A percentile compares a stretch with the other conserved stretches of the same genome.
These are phyloP conservation scores for Eimeria maxima DNA, from an alignment of 169 alveolate genomes.

Conservation along the genomic window DNA sequence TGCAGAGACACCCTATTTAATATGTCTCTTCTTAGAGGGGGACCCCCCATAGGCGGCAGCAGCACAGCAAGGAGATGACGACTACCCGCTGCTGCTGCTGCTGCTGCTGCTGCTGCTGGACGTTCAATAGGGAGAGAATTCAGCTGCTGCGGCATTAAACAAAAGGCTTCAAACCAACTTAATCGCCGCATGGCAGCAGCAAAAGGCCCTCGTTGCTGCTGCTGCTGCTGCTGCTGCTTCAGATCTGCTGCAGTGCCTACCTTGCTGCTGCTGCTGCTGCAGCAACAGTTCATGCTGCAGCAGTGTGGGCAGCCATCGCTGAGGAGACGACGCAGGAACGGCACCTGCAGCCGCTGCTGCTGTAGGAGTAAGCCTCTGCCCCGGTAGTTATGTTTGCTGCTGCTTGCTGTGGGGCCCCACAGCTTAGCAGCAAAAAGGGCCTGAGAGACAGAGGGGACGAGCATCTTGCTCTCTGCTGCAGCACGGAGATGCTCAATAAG, in stretches of 20 bases:
- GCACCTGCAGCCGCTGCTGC: no score
- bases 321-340: not conserved
- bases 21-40: not conserved
- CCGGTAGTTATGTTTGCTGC: no score
- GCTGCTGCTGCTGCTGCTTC: not conserved
- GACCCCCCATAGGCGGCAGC: slow-evolving; percentile 48
- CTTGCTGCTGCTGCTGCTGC: slow-evolving; percentile 9
- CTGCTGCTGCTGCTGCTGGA: slow-evolving; percentile 12
- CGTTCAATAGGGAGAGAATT: not conserved
- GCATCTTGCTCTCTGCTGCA: slow-evolving; percentile 35
- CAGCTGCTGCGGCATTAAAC: slow-evolving; percentile 34
- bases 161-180: slow-evolving; percentile 40
- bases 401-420: not conserved
- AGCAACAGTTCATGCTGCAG: not conserved
- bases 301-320: slow-evolving; percentile 10
- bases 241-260: no score
- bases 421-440: not conserved
- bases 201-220: not conserved
- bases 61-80: not conserved
- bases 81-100: not conserved
- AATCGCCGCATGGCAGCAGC: slow-evolving; percentile 9
- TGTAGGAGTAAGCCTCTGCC: no score
- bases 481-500: not conserved
- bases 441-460: slow-evolving; percentile 7
- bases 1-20: not conserved